Evolutionary conservation across 192 early-diverging fungal genomes (phyloP).

Genomic region (Coemansia sp.): DNA sequence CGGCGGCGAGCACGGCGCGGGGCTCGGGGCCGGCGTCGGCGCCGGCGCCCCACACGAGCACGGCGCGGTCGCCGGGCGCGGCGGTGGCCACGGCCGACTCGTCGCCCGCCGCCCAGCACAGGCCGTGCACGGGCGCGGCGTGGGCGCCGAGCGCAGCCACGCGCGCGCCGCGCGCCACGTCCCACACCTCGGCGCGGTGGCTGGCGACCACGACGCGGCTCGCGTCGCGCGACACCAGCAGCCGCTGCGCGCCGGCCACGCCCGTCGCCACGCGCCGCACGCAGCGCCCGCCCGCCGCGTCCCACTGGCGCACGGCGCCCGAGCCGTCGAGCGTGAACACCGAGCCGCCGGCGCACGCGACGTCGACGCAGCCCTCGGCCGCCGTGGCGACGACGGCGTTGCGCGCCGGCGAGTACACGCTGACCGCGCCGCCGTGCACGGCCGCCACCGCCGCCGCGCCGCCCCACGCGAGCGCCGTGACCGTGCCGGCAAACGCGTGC

Average conservation of each 20-base stretch:
- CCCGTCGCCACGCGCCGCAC: conserved; percentile 19
- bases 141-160: conserved; percentile 30
- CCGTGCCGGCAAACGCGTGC: conserved; percentile 13
- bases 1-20: conserved; percentile 23
- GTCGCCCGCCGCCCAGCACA: conserved; percentile 39
- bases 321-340: conserved; percentile 27
- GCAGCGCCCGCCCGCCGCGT: not conserved
- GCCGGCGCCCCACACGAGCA: conserved; percentile 39
- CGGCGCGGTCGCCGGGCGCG: conserved; percentile 30
- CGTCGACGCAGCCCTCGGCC: not conserved
- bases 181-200: conserved; percentile 45
- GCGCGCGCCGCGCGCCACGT: conserved; percentile 8
- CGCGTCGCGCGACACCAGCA: conserved; percentile 23
- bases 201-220: conserved; percentile 38
- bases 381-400: conserved; percentile 23
- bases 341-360: not conserved
- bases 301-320: conserved; percentile 40
- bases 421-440: conserved; percentile 21
- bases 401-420: conserved; percentile 50
- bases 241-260: conserved; percentile 10
- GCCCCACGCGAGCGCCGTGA: conserved; percentile 28
- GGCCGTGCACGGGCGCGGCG: conserved; percentile 19
- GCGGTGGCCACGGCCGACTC: conserved; percentile 37
- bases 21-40: no score
- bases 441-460: conserved; percentile 20